These are phyloP conservation scores for Nakaseomyces nivariensis DNA, from an alignment of 1,139 yeast genomes.

Conservation along the genomic window DNA sequence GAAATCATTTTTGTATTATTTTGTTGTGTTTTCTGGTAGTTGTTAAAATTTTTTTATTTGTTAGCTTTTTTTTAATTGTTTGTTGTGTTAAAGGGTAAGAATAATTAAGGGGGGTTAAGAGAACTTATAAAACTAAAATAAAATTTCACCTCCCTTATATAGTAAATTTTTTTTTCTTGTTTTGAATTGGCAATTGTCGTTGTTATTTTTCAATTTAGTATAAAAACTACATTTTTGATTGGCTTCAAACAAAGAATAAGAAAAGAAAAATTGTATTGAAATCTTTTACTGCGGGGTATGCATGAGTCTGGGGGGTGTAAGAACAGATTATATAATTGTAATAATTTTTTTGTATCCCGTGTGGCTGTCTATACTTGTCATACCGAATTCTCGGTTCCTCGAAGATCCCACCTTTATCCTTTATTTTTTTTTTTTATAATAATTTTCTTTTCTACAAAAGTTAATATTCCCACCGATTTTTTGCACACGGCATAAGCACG, in stretches of 20 bases:
- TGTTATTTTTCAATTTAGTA: too few species aligned
- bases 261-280: not conserved
- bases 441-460: too few species aligned
- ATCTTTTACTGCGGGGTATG: not conserved
- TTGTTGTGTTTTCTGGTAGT: not conserved
- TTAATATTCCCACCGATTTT: not conserved
- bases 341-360: not conserved
- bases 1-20: not conserved
- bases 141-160: too few species aligned
- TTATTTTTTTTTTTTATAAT: not conserved
- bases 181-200: too few species aligned
- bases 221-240: not conserved
- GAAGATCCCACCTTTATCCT: not conserved
- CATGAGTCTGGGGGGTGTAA: not conserved
- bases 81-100: too few species aligned
- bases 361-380: not conserved
- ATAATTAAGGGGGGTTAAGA: too few species aligned
- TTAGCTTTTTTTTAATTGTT: too few species aligned
- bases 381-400: slow-evolving; percentile 1
- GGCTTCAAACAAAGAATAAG: not conserved
- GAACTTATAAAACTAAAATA: not conserved
- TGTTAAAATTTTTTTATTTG: too few species aligned
- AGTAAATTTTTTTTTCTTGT: too few species aligned
- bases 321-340: not conserved
- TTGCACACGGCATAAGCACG: too few species aligned